Percentiles rank a stretch among this genome's conserved stretches.
phyloP scores from a whole-genome alignment of 2,329 filamentous ascomycete genomes.

The Curvularia eragrostidis region DNA sequence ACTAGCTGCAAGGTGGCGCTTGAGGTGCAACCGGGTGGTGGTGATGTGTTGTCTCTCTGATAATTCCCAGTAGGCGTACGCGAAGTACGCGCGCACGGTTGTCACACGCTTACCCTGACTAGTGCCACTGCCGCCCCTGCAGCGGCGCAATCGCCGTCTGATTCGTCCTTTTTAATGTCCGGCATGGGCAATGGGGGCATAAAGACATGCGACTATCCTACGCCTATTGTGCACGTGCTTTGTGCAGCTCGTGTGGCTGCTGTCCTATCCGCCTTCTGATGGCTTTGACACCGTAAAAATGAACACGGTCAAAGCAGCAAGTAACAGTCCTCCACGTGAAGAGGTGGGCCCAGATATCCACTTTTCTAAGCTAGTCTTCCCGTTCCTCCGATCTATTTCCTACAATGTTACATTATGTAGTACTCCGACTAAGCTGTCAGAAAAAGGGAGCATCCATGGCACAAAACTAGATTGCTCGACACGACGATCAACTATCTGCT shows the following conservation, averaged over 20 bases:
- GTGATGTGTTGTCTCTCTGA: conserved; percentile 30
- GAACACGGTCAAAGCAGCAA: conserved; percentile 2
- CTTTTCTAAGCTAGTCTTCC: conserved; percentile 8
- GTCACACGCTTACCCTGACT: conserved; percentile 19
- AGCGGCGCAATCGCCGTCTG: conserved; percentile 16
- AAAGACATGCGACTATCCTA: conserved; percentile 1
- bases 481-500: conserved; percentile 3
- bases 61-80: conserved; percentile 26
- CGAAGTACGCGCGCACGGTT: conserved; percentile 21
- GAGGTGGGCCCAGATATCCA: conserved; percentile 10
- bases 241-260: not conserved
- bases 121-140: conserved; percentile 20
- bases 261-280: conserved; percentile 1
- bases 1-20: conserved; percentile 14
- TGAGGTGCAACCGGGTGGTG: conserved; percentile 24
- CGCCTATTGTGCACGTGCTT: not conserved
- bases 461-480: not conserved
- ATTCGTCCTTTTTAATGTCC: conserved; percentile 24
- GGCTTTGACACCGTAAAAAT: conserved; percentile 2
- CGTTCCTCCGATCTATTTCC: conserved; percentile 7
- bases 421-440: not conserved
- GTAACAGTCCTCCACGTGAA: conserved; percentile 17
- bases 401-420: not conserved
- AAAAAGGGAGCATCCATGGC: not conserved
- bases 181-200: conserved; percentile 11